Conservation (phyloP, 495 filamentous ascomycete species). For the Ascodesmis nigricans region DNA sequence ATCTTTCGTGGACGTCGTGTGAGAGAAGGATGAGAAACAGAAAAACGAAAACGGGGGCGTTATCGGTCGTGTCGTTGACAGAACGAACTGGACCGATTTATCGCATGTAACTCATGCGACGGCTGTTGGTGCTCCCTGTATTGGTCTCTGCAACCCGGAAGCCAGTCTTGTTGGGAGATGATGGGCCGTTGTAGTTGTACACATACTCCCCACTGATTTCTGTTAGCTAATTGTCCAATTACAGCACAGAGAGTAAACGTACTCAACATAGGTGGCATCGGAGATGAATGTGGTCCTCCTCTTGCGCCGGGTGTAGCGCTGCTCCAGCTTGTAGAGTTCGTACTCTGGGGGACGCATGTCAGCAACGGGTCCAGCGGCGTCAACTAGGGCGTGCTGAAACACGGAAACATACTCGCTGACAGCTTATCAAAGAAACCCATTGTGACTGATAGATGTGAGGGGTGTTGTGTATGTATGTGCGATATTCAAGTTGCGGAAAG, state of each 20-base stretch:
- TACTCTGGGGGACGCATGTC: conserved; percentile 17
- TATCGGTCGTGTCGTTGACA: no score
- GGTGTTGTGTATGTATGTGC: no score
- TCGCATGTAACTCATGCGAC: not conserved
- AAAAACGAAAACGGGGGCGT: no score
- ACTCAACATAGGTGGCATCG: conserved; percentile 79
- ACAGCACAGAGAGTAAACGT: conserved; percentile 35
- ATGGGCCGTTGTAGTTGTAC: conserved; percentile 14
- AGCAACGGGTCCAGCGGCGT: not conserved
- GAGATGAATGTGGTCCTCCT: conserved; percentile 69
- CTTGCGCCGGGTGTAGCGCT: conserved; percentile 71
- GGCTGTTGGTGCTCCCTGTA: conserved; percentile 7
- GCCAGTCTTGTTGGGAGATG: conserved; percentile 15
- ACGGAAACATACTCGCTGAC: conserved; percentile 30
- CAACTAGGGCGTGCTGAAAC: conserved; percentile 3
- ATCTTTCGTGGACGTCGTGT: no score
- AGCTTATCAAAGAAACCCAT: conserved; percentile 38
- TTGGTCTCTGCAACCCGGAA: conserved; percentile 14
- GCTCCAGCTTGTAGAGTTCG: conserved; percentile 80
- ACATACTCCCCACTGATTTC: conserved; percentile 17
- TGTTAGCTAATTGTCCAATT: not conserved
- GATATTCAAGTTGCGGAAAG: no score
- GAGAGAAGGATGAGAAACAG: no score
- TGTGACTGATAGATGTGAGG: no score
- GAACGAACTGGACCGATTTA: no score